Percentiles rank a stretch among this genome's conserved stretches.
Conservation (phyloP, 73 alveolate genomes). For the Durusdinium trenchii region DNA sequence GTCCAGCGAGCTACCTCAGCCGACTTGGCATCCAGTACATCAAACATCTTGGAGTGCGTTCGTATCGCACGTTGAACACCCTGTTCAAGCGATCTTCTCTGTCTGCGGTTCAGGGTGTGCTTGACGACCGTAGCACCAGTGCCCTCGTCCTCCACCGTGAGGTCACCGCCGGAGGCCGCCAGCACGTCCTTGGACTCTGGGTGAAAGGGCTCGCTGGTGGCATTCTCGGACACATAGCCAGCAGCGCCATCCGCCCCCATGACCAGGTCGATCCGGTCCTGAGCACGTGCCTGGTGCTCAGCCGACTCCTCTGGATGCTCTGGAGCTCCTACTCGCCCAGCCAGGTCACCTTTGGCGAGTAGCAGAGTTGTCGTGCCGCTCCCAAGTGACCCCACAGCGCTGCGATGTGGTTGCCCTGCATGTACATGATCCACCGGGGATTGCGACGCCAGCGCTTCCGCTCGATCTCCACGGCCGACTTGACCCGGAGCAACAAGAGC, state of each 20-base stretch:
- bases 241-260: not conserved
- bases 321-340: not conserved
- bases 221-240: not conserved
- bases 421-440: constrained; percentile 36
- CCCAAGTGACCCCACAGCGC: constrained; percentile 19
- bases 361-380: constrained; percentile 12
- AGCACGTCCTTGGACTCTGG: not conserved
- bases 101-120: not conserved
- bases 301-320: not conserved
- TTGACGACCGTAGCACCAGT: not conserved
- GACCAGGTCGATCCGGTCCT: not conserved
- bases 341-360: not conserved
- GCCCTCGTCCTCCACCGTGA: not conserved
- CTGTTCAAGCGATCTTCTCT: not conserved
- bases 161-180: not conserved
- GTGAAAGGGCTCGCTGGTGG: not conserved
- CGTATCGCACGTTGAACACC: not conserved
- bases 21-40: not conserved
- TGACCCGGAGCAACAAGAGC: not conserved
- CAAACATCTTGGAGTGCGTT: not conserved
- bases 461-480: not conserved
- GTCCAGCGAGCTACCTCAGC: not conserved
- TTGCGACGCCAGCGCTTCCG: not conserved
- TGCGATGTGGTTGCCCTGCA: constrained; percentile 15
- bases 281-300: no score